These are phyloP conservation scores for Pichia sorboxylosa DNA, from an alignment of 1,139 yeast species.

Conservation along the genomic window DNA sequence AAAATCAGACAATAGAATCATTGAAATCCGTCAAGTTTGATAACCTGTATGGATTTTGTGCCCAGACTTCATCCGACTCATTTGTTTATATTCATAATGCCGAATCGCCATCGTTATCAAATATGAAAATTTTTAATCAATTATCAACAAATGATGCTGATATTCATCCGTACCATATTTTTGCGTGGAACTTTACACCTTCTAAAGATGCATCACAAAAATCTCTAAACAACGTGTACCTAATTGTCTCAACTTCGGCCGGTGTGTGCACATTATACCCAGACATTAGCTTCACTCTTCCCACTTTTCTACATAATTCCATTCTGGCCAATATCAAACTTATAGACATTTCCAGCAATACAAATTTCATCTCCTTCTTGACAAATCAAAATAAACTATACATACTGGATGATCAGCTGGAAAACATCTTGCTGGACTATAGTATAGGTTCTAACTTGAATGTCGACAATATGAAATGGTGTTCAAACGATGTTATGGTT, in stretches of 20 bases:
- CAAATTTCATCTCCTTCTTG: constrained; percentile 28
- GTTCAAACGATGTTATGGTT: constrained; percentile 75
- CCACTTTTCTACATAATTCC: not conserved
- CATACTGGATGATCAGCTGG: constrained; percentile 3
- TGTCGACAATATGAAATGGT: constrained; percentile 37
- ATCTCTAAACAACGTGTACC: constrained; percentile 5
- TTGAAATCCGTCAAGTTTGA: constrained; percentile 28
- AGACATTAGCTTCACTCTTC: not conserved
- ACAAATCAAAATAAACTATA: not conserved
- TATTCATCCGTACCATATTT: constrained; percentile 5
- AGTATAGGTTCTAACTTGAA: constrained; percentile 24
- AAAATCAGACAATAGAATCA: constrained; percentile 11
- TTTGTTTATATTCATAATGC: constrained; percentile 26
- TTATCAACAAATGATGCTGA: constrained; percentile 3
- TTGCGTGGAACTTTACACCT: constrained; percentile 26
- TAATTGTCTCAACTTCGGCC: constrained; percentile 3
- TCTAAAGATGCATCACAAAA: constrained; percentile 13
- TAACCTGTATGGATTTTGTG: constrained; percentile 27
- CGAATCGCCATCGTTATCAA: not conserved
- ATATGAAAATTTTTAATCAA: constrained; percentile 1
- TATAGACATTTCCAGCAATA: constrained; percentile 45
- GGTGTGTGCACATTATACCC: constrained; percentile 5
- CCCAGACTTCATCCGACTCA: constrained; percentile 22
- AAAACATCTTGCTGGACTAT: constrained; percentile 16
- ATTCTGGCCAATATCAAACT: constrained; percentile 23